These are phyloP conservation scores for Torrubiellomyces zombiae DNA, from an alignment of 2,329 filamentous ascomycete species.

Conservation along the genomic window DNA sequence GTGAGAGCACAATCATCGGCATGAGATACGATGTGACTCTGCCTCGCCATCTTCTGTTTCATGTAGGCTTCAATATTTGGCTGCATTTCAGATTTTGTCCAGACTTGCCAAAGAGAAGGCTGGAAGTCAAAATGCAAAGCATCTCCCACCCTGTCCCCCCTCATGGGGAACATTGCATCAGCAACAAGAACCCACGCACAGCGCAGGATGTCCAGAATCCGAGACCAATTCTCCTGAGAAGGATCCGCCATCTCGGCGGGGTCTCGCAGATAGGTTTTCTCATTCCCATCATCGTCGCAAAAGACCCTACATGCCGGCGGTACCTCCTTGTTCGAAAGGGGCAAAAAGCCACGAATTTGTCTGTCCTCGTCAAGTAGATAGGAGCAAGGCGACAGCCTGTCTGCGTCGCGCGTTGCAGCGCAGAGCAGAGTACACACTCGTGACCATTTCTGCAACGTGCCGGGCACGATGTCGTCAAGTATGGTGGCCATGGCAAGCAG, in stretches of 20 bases:
- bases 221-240: conserved; percentile 24
- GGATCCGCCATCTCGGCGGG: conserved; percentile 14
- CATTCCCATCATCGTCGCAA: conserved; percentile 15
- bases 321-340: conserved; percentile 21
- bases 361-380: conserved; percentile 37
- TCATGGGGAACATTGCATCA: conserved; percentile 22
- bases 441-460: conserved; percentile 29
- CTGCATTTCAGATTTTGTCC: too few species aligned
- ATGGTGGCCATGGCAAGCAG: conserved; percentile 27
- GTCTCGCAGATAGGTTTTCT: conserved; percentile 22
- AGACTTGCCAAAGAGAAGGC: too few species aligned
- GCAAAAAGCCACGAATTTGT: conserved; percentile 25
- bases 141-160: too few species aligned
- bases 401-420: conserved; percentile 21
- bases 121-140: too few species aligned
- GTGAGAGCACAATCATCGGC: too few species aligned
- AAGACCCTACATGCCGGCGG: conserved; percentile 23
- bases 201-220: conserved; percentile 30
- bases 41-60: too few species aligned
- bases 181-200: conserved; percentile 31
- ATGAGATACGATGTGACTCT: too few species aligned
- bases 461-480: conserved; percentile 26
- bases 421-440: conserved; percentile 32
- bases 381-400: conserved; percentile 20
- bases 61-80: too few species aligned